These are phyloP conservation scores for Mycena galericulata DNA, from an alignment of 768 basidiomycete genomes.

Conservation along the genomic window DNA sequence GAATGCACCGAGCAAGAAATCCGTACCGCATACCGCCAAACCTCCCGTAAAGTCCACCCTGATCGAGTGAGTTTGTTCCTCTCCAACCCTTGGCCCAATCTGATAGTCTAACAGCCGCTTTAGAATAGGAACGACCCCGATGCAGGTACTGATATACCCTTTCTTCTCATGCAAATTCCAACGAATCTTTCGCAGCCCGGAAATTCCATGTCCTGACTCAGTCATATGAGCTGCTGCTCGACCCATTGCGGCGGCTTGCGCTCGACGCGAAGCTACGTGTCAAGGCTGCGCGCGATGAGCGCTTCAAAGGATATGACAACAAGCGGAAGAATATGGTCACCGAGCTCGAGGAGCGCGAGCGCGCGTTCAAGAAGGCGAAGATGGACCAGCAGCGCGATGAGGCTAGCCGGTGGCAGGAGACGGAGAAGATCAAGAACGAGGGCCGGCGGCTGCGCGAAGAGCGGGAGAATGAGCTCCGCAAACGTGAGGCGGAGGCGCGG, in stretches of 20 bases:
- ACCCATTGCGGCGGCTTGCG: constrained; percentile 81
- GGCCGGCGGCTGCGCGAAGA: constrained; percentile 77
- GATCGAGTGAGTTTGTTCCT: constrained; percentile 70
- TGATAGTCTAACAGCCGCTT: constrained; percentile 33
- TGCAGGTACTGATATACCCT: constrained; percentile 49
- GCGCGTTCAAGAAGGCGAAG: constrained; percentile 78
- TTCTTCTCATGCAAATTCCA: background rate
- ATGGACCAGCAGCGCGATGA: constrained; percentile 72
- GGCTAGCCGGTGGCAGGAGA: constrained; percentile 65
- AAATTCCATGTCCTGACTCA: constrained; percentile 89
- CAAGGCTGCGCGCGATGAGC: constrained; percentile 73
- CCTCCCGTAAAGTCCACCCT: constrained; percentile 88
- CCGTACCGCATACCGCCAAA: constrained; percentile 80
- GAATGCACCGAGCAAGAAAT: constrained; percentile 85
- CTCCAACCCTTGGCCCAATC: constrained; percentile 13
- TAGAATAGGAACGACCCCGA: constrained; percentile 86
- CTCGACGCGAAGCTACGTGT: constrained; percentile 84
- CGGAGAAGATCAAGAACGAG: constrained; percentile 81
- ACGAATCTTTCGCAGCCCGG: constrained; percentile 56
- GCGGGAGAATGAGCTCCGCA: constrained; percentile 64
- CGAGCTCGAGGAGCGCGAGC: constrained; percentile 84
- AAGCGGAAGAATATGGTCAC: constrained; percentile 82
- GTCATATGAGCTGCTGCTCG: constrained; percentile 84
- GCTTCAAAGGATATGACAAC: constrained; percentile 76
- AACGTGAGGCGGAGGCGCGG: constrained; percentile 57